Evolutionary conservation across 2,329 filamentous ascomycete species (phyloP), one percentile per base, ranked within the genome.

Genomic region (Penicillium nordicum): DNA sequence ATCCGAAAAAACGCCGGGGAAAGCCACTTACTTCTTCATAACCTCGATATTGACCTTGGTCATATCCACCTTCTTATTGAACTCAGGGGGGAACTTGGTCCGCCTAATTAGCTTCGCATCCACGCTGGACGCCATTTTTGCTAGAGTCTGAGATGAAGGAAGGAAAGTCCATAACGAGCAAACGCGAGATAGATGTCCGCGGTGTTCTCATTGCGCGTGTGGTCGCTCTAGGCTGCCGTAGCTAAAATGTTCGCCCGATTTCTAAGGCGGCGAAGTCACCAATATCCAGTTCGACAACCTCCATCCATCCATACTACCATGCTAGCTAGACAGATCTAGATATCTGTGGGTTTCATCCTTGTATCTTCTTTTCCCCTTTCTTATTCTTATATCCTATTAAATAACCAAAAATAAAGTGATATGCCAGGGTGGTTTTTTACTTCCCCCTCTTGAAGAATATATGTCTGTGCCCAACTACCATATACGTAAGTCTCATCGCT

Each of bases 1-100:
- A 49, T 44, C 41, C 32, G n/a, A 21, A 29, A 47, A 50, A 56
- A 53, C 48, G 45, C 49, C 34, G 58, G 54, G 58, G 57, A 61
- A 54, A 34, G 30, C 9, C 37, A 58, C 87, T 70, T 72, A 95
- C 90, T 94, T 96, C 82, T 97, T 97, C 86, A 99, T 96, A 54
- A 99, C 90, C 74, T 96, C 91, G 49, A 96, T 81, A 72, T 99
- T 97, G 75, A 99, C 92, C 79, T 97, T 97, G 66, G 87, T 85
- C 85, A 95, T 96, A 79, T 99, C 92, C 63, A 99, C 94, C 79
- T 97, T 97, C 72, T 90, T 87, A 71, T 84, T 93, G 78, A 97
- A 99, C 71, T 97, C 92, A 8, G 88, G 83, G 44, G 94, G 94
- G 63, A 97, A 97, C 71, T 95, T 97, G 54, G 92, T 97, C 74